Conservation (phyloP, 768 basidiomycete species). For the Hysterangium stoloniferum region DNA sequence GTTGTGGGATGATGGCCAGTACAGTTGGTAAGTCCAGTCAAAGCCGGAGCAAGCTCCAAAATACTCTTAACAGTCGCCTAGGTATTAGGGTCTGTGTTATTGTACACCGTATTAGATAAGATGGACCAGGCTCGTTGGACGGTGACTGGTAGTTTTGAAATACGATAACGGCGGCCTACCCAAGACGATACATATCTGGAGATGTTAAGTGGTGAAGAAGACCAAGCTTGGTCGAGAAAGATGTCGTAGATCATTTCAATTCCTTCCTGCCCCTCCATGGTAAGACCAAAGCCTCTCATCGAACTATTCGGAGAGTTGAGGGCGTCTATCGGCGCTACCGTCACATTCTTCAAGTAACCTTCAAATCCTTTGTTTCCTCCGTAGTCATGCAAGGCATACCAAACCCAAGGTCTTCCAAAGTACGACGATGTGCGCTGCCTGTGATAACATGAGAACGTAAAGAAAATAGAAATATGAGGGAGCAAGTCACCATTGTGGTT, state of each 20-base stretch:
- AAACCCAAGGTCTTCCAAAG: constrained; percentile 34
- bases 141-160: constrained; percentile 19
- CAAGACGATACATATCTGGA: constrained; percentile 26
- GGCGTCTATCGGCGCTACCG: constrained; percentile 25
- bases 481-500: constrained; percentile 38
- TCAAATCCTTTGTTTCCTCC: constrained; percentile 33
- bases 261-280: constrained; percentile 35
- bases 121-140: constrained; percentile 29
- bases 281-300: constrained; percentile 33
- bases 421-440: constrained; percentile 28
- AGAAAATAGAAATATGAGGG: no score
- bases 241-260: constrained; percentile 37
- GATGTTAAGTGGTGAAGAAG: constrained; percentile 25
- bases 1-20: constrained; percentile 27
- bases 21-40: constrained; percentile 27
- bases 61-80: constrained; percentile 32
- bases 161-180: constrained; percentile 29
- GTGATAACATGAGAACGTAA: no score
- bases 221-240: constrained; percentile 36
- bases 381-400: constrained; percentile 34
- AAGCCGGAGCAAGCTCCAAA: constrained; percentile 28
- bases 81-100: constrained; percentile 26
- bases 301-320: constrained; percentile 23
- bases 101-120: constrained; percentile 32
- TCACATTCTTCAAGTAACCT: constrained; percentile 30